A percentile compares a stretch with the other conserved stretches of the same genome.
Evolutionary conservation across 371 early-diverging fungal genomes (phyloP).

Genomic region (Mortierella sp.): DNA sequence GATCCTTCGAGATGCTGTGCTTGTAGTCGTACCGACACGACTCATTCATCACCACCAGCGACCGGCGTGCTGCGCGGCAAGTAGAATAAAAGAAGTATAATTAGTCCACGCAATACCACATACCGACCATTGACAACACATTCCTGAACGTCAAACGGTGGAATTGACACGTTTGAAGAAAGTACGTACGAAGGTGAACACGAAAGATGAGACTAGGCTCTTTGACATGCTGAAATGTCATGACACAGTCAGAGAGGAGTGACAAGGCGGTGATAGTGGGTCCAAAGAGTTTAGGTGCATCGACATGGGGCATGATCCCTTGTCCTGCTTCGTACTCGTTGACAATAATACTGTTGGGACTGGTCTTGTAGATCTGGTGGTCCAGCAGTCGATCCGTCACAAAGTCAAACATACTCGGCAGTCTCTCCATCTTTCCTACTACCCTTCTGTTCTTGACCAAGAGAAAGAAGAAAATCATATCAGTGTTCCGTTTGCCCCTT

Average conservation of each 20-base stretch:
- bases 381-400: conserved; percentile 60
- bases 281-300: conserved; percentile 78
- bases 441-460: conserved; percentile 60
- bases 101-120: not conserved
- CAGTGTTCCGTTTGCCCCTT: not conserved
- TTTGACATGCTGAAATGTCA: conserved; percentile 68
- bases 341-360: conserved; percentile 74
- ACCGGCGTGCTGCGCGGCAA: conserved; percentile 65
- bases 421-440: conserved; percentile 66
- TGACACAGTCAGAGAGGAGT: conserved; percentile 75
- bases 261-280: conserved; percentile 75
- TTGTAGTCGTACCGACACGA: conserved; percentile 74
- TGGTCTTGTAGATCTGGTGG: conserved; percentile 52
- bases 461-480: not conserved
- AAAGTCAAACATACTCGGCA: conserved; percentile 64
- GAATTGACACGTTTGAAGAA: not conserved
- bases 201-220: conserved; percentile 50
- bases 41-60: conserved; percentile 75
- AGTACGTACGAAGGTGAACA: conserved; percentile 64
- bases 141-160: too few relatives aligned
- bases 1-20: conserved; percentile 79
- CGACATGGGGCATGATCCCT: conserved; percentile 68
- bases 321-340: conserved; percentile 84
- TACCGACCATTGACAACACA: not conserved
- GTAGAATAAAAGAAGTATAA: not conserved